These are phyloP conservation scores for Cardamine resedifolia DNA, from an alignment of 345 rosid species.

Conservation along the genomic window DNA sequence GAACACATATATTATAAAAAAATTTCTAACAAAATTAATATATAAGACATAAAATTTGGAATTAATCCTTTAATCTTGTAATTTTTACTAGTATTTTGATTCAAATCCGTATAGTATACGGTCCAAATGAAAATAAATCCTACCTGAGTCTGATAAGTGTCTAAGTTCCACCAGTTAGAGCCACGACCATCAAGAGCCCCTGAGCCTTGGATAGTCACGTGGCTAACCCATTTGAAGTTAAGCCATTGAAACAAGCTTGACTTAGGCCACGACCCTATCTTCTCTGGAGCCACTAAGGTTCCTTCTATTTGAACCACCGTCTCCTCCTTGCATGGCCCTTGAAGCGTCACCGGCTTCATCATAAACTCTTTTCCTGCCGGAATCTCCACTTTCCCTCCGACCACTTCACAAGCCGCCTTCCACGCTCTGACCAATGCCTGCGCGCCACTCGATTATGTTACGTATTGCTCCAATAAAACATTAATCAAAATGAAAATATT, in stretches of 20 bases:
- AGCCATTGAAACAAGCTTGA: conserved; percentile 78
- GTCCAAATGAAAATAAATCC: too few relatives aligned
- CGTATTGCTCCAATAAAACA: too few relatives aligned
- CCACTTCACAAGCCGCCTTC: conserved; percentile 37
- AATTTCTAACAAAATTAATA: not conserved
- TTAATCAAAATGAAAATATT: not conserved
- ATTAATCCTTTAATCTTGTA: not conserved
- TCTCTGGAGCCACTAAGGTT: conserved; percentile 60
- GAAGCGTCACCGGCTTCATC: conserved; percentile 37
- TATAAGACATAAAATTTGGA: not conserved
- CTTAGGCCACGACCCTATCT: conserved; percentile 66
- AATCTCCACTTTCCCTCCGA: conserved; percentile 35
- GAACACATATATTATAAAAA: not conserved
- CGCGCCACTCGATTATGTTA: not conserved
- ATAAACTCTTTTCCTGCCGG: conserved; percentile 32
- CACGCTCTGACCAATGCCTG: conserved; percentile 39
- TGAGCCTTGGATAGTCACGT: conserved; percentile 68
- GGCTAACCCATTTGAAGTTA: conserved; percentile 76
- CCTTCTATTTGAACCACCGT: conserved; percentile 67
- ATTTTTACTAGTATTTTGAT: not conserved
- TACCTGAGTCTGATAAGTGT: conserved; percentile 49
- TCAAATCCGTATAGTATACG: too few relatives aligned
- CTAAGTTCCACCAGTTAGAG: conserved; percentile 68
- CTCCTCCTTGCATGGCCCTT: conserved; percentile 37
- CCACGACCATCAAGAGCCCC: conserved; percentile 85